Evolutionary conservation across 2,329 filamentous ascomycete genomes (phyloP), one percentile per base, ranked within the genome.

Genomic region (Phaeosphaeria sp.): DNA sequence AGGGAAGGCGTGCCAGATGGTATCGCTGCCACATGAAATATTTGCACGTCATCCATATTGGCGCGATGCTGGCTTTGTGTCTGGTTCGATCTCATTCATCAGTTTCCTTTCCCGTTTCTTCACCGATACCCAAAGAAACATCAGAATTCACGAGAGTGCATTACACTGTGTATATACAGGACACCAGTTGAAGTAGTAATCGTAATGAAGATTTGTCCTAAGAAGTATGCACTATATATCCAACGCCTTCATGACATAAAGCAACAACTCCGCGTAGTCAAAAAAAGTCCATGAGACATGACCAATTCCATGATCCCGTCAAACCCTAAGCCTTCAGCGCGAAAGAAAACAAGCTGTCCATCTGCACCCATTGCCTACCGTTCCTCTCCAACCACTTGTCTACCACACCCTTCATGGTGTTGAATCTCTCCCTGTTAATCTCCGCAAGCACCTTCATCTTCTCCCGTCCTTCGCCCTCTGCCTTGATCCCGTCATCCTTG

Each of bases 291-390:
- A 9, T 27, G 25, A 27, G 25, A 27, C 25, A 9, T 27, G 9
- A 27, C 25, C 25, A 27, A 27, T 4, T 9, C 25, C 25, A 27
- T 9, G 25, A 27, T 9, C 25, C 25, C 25, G 9, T 27, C 25
- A 27, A 27, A 27, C 23, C 27, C 33, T 56, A 56, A 15, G 52
- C 53, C 61, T 73, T 77, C 58, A 80, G 71, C 58, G 81, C 83
- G 79, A 86, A 84, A 62, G 86, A 85, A 82, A 97, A 97, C 63
- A 97, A 79, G 64, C 83, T 89, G 77, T 95, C 92, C 93, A 97
- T 97, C 66, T 92, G 90, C 52, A 97, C 93, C 92, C 92, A 97
- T 77, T 93, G 90, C 67, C 92, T 83, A 23, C 93, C 93, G 77
- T 93, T 96, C 80, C 94, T 95, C 71, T 92, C 92, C 67, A 97